phyloP scores from a whole-genome alignment of 2,329 filamentous ascomycete genomes.

The Talaromyces rugulosus region DNA sequence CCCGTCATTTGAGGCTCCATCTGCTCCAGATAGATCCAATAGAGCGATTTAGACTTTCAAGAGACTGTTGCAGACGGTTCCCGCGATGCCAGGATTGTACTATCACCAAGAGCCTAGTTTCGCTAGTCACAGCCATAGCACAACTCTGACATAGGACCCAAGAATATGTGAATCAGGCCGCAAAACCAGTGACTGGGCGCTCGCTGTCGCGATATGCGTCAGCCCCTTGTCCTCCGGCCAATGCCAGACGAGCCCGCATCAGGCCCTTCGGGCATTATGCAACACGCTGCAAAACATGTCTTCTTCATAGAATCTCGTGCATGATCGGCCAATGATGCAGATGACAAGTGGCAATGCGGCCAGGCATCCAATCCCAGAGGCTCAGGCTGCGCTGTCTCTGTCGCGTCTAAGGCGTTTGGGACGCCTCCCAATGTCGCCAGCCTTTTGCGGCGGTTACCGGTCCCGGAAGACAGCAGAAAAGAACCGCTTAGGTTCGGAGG shows the following conservation, averaged over 20 bases:
- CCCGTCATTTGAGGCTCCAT: not conserved
- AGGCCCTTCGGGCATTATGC: constrained; percentile 6
- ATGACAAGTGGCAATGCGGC: constrained; percentile 10
- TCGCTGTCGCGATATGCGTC: not conserved
- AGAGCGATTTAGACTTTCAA: not conserved
- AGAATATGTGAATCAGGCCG: constrained; percentile 5
- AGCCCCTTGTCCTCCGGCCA: constrained; percentile 1
- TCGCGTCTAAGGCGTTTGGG: constrained; percentile 8
- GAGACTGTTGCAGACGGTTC: not conserved
- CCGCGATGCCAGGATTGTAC: not conserved
- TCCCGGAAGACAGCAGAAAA: not conserved
- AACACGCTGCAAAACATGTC: not conserved
- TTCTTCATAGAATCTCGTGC: constrained; percentile 1
- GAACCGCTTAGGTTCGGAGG: constrained; percentile 5
- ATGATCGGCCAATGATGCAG: constrained; percentile 9
- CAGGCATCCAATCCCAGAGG: not conserved
- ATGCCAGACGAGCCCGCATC: constrained; percentile 2
- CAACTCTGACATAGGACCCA: not conserved
- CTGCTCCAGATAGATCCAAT: not conserved
- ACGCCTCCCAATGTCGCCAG: constrained; percentile 6
- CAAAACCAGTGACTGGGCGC: not conserved
- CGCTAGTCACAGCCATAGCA: not conserved
- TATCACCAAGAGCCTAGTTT: not conserved
- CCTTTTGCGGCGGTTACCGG: constrained; percentile 1
- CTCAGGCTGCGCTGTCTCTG: not conserved